Evolutionary conservation across 306 rosid species (phyloP).

Genomic region (Cucurbita ficifolia): DNA sequence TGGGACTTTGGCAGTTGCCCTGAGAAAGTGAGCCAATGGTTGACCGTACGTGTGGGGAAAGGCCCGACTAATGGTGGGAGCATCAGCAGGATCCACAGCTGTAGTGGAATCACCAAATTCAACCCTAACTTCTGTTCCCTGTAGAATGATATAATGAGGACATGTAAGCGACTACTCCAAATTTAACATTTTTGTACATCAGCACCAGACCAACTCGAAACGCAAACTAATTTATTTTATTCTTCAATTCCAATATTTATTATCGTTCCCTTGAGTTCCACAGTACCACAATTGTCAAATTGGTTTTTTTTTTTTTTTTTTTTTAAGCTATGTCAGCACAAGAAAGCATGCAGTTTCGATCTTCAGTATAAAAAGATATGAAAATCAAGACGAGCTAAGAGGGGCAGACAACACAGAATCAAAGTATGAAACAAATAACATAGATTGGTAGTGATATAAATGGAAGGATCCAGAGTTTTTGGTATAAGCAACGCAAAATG

Average conservation of each 20-base stretch:
- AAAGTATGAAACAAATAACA: too few relatives aligned
- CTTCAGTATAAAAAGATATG: too few relatives aligned
- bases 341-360: too few relatives aligned
- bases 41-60: conserved; percentile 75
- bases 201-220: background rate
- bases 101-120: conserved; percentile 86
- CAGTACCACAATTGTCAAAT: too few relatives aligned
- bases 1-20: conserved; percentile 78
- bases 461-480: too few relatives aligned
- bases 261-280: too few relatives aligned
- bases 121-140: conserved; percentile 96
- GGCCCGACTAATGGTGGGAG: conserved; percentile 34
- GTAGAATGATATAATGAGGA: conserved; percentile 9
- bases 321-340: too few relatives aligned
- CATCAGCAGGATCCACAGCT: conserved; percentile 61
- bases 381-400: too few relatives aligned
- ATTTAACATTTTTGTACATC: background rate
- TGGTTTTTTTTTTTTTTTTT: too few relatives aligned
- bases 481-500: too few relatives aligned
- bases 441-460: too few relatives aligned
- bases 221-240: background rate
- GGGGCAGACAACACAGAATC: too few relatives aligned
- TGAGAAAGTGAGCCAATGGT: conserved; percentile 94
- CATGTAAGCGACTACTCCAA: background rate
- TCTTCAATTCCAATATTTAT: background rate